phyloP scores from a whole-genome alignment of 768 basidiomycete species.

The Tulasnella sp. region DNA sequence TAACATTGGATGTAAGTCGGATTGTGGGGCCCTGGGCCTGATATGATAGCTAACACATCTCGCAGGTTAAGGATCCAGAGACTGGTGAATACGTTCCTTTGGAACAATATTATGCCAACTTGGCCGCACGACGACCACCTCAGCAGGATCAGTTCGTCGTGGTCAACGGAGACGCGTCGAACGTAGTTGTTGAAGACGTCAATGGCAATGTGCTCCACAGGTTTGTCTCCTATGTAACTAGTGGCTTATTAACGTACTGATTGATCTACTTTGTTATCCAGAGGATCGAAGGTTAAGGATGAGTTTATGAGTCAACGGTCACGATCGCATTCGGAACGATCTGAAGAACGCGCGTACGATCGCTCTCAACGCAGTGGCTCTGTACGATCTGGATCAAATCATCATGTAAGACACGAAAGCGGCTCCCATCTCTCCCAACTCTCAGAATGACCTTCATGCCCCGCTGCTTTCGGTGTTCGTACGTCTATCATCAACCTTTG shows the following conservation, averaged over 20 bases:
- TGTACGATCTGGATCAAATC: background rate
- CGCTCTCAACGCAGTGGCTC: slow-evolving; percentile 1
- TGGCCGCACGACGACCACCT: background rate
- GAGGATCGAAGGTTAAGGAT: slow-evolving; percentile 5
- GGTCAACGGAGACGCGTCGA: slow-evolving; percentile 14
- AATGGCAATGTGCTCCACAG: slow-evolving; percentile 5
- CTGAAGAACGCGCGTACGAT: background rate
- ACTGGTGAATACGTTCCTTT: slow-evolving; percentile 18
- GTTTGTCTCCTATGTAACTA: background rate
- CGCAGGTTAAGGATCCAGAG: slow-evolving; percentile 16
- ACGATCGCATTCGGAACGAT: background rate
- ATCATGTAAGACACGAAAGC: slow-evolving; percentile 13
- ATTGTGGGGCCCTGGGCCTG: background rate
- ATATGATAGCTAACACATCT: background rate
- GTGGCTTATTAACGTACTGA: background rate
- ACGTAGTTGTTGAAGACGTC: slow-evolving; percentile 8
- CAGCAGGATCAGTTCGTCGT: slow-evolving; percentile 11
- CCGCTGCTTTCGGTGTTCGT: slow-evolving; percentile 4
- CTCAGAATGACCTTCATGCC: background rate
- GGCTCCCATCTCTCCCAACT: slow-evolving; percentile 1
- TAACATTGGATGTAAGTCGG: slow-evolving; percentile 14
- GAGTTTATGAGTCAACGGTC: background rate
- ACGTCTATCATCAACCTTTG: background rate
- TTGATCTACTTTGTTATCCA: background rate
- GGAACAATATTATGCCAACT: slow-evolving; percentile 14